phyloP scores from a whole-genome alignment of 805 yeast species.

The Wickerhamiella cacticola region DNA sequence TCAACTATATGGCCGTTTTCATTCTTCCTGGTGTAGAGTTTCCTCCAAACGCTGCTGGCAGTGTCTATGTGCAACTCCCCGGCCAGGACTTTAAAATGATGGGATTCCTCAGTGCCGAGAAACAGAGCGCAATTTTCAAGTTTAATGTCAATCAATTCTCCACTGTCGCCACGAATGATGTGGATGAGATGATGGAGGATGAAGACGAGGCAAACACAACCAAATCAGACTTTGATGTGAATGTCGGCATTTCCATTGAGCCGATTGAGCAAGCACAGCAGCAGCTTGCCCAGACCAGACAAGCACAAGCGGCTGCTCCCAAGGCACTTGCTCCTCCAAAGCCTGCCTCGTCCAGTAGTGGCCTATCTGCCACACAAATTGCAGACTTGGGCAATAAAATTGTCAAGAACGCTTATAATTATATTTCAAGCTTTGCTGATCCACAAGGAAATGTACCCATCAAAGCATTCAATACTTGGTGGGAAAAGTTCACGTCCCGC shows the following conservation, averaged over 20 bases:
- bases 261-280: slow-evolving; percentile 54
- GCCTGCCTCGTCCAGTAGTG: slow-evolving; percentile 21
- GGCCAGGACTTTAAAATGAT: slow-evolving; percentile 32
- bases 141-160: slow-evolving; percentile 38
- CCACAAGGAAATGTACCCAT: slow-evolving; percentile 70
- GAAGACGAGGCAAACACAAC: slow-evolving; percentile 33
- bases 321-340: slow-evolving; percentile 21
- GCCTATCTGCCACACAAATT: slow-evolving; percentile 34
- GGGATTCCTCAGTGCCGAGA: slow-evolving; percentile 35
- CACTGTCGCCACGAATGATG: slow-evolving; percentile 27
- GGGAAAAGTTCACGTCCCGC: slow-evolving; percentile 76
- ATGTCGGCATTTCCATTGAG: slow-evolving; percentile 86
- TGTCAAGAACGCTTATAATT: slow-evolving; percentile 86
- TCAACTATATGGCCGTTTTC: slow-evolving; percentile 74
- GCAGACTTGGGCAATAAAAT: slow-evolving; percentile 73
- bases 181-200: slow-evolving; percentile 48
- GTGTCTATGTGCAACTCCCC: slow-evolving; percentile 79
- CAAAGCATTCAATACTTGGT: slow-evolving; percentile 81
- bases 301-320: slow-evolving; percentile 19
- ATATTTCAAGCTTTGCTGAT: slow-evolving; percentile 76
- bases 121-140: slow-evolving; percentile 87
- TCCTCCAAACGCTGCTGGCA: slow-evolving; percentile 64
- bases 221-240: slow-evolving; percentile 30
- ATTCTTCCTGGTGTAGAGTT: slow-evolving; percentile 65
- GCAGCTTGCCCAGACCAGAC: slow-evolving; percentile 38